These are phyloP conservation scores for Ochetophila trinervis DNA, from an alignment of 306 rosid genomes.

Conservation along the genomic window DNA sequence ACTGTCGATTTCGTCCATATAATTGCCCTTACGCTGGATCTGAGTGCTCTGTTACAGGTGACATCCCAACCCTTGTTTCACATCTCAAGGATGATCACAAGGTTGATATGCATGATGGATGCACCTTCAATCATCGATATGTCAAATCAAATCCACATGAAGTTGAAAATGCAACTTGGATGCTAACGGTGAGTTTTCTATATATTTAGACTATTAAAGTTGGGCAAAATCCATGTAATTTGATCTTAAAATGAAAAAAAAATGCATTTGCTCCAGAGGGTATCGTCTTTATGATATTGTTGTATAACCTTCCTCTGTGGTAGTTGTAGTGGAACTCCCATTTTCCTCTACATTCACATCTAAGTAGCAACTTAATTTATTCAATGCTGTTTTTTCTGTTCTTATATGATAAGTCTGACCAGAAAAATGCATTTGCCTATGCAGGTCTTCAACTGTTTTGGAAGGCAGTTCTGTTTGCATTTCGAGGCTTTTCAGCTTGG, in stretches of 20 bases:
- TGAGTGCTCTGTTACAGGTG: slow-evolving; percentile 79
- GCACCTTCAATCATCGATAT: slow-evolving; percentile 88
- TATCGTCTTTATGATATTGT: not conserved
- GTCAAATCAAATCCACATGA: slow-evolving; percentile 87
- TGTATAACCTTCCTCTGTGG: not conserved
- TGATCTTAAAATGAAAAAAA: too few species aligned
- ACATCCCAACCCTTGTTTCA: slow-evolving; percentile 65
- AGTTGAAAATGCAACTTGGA: slow-evolving; percentile 97
- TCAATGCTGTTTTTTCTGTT: too few species aligned
- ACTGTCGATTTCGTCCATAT: slow-evolving; percentile 79
- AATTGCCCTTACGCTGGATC: slow-evolving; percentile 93
- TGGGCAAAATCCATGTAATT: too few species aligned
- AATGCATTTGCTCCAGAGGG: too few species aligned
- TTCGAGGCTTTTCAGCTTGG: slow-evolving; percentile 92
- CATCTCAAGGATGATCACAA: slow-evolving; percentile 90
- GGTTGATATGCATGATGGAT: slow-evolving; percentile 92
- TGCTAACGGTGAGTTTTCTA: slow-evolving; percentile 70
- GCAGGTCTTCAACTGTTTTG: slow-evolving; percentile 88
- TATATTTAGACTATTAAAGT: not conserved
- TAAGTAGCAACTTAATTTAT: not conserved
- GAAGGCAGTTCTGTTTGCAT: slow-evolving; percentile 88
- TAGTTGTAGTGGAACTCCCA: not conserved
- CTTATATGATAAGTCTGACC: not conserved
- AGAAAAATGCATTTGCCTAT: slow-evolving; percentile 8
- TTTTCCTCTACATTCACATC: not conserved